Percentiles rank a stretch among this genome's conserved stretches.
Evolutionary conservation across 2,329 filamentous ascomycete species (phyloP).

Genomic region (Arthroderma sp.): DNA sequence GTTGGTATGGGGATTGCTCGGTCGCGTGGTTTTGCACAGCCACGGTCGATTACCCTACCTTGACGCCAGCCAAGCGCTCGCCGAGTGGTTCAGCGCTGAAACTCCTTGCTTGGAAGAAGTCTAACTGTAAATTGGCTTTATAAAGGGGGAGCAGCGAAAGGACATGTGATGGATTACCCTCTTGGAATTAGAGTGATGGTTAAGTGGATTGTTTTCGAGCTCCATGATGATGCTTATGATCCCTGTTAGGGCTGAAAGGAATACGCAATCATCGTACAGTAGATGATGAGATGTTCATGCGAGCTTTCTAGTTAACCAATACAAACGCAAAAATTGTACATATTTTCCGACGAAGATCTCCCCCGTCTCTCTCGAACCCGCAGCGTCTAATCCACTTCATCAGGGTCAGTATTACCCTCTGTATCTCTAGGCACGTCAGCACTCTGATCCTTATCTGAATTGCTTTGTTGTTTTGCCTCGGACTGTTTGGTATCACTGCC

Average conservation of each 20-base stretch:
- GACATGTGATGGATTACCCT: neutral
- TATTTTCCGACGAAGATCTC: neutral
- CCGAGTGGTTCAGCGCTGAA: neutral
- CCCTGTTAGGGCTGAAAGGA: constrained; percentile 2
- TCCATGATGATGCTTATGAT: neutral
- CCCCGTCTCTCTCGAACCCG: neutral
- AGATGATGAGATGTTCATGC: neutral
- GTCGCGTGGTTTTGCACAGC: neutral
- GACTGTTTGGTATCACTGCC: neutral
- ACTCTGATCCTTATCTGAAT: neutral
- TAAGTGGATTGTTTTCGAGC: neutral
- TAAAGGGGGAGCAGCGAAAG: neutral
- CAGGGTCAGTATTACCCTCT: neutral
- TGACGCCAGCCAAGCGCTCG: neutral
- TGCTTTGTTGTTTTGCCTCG: neutral
- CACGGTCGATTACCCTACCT: neutral
- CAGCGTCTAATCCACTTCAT: neutral
- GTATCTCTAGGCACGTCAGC: neutral
- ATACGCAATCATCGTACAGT: neutral
- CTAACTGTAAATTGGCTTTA: neutral
- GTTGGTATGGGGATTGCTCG: neutral
- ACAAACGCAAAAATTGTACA: neutral
- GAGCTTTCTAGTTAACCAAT: neutral
- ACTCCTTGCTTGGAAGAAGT: neutral
- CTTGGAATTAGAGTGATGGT: neutral